Evolutionary conservation across 257 asterid genomes (phyloP), one percentile per base, ranked within the genome.

Genomic region (Jasminum sambac): DNA sequence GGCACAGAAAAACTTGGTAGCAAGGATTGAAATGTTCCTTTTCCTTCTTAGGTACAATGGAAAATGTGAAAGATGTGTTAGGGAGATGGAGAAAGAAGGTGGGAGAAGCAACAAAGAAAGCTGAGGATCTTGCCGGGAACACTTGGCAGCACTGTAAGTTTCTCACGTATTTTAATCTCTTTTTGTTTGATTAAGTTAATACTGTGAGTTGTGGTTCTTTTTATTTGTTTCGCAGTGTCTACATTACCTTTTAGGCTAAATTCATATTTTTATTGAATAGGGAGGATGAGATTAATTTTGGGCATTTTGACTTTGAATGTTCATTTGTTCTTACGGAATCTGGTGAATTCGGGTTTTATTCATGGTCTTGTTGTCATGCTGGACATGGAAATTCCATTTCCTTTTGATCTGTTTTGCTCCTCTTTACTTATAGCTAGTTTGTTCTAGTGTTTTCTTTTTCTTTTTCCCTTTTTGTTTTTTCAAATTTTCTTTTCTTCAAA

Each of bases 121-220:
- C 97, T 42, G 97, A 90, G 86, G 97, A 90, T 78, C 69, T 93
- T 62, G 98, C 98, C 4, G 98, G 93, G 41, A 93, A 93, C 73
- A 90, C 92, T 71, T 93, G 98, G 98, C 98, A 95, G 85, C 99
- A 95, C 79, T 74, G 99, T 95, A 79, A 84, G 99, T 76, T 38
- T 70, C 60, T 74, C 50, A 14, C 4, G 1, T 23, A 55, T 73
- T 68, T 23, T 9, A 9, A 30, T 55, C 10, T 41, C 67, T 41
- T 55, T 21, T 9, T 55, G 10, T 19, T 55, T 66, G 39, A 67
- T 19, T 30, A 30, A 55, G 52, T 65, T 72, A 42, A 48, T 61
- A 25, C n/a, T 46, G 44, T 61, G 16, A 63, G 36, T 30, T 21
- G 10, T 38, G 38, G n/a, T 39, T 26, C 37, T 69, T 42, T 55